Evolutionary conservation across 2,329 filamentous ascomycete genomes (phyloP), one percentile per base, ranked within the genome.

Genomic region (Hirsutella minnesotensis): DNA sequence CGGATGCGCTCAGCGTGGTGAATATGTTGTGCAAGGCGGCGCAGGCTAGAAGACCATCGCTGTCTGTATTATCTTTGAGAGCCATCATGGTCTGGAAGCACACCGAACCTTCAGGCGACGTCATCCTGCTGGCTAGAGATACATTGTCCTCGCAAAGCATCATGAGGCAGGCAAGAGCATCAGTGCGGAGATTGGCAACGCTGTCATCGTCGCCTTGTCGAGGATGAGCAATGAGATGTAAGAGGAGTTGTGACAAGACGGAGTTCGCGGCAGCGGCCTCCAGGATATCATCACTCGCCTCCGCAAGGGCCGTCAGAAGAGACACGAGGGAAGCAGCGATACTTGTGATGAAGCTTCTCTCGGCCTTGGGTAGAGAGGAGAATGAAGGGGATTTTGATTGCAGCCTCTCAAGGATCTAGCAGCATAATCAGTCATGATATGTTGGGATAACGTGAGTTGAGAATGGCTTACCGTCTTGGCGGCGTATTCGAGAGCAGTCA

Each of bases 11-110:
- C 0, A 64, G 65, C 3, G 67, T 62, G 7, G 69, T 59, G 53
- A 78, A 81, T 30, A 82, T 58, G 47, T 81, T 81, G 56, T 83
- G 79, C 12, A 83, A 65, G 19, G 79, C 66, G 13, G 74, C 73
- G 40, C 77, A 81, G 8, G 77, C 69, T 9, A 79, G 60, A 29
- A 80, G 68, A 1, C 70, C 71, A 44, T 68, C 68, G 16, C 69
- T 60, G 24, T 63, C 70, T 29, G 61, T 62, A n/a, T 64, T 57
- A 18, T 69, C 63, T 46, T 69, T 71, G 38, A 79, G 59, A 18
- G 64, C 55, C 24, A 69, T 53, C 22, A 83, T 62, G 4, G 65
- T 58, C 15, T 71, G 66, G 46, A 77, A 72, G 52, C 68, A 70
- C 19, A 58, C 60, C 18, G 62, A 60, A 41, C 65, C 58, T 37